A percentile compares a stretch with the other conserved stretches of the same genome.
phyloP scores from a whole-genome alignment of 768 basidiomycete genomes.

The Candolleomyces eurysporus region DNA sequence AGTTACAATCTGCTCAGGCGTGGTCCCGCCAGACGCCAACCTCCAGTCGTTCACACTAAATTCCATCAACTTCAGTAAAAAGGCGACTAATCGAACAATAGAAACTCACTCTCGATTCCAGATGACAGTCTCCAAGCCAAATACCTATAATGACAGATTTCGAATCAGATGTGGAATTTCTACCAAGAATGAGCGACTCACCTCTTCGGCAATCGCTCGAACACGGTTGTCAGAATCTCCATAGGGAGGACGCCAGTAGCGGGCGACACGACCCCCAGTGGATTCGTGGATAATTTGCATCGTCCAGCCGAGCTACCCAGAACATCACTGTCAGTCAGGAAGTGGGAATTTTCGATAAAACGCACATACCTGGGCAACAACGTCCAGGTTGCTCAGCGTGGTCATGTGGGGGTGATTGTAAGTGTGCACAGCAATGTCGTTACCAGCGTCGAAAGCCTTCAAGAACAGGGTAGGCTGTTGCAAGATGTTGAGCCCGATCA shows the following conservation, averaged over 20 bases:
- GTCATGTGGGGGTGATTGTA: conserved; percentile 85
- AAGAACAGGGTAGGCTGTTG: conserved; percentile 53
- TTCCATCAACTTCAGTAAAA: neutral
- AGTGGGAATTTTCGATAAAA: neutral
- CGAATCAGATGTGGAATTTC: neutral
- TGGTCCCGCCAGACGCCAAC: neutral
- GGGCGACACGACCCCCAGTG: conserved; percentile 67
- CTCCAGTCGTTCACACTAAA: neutral
- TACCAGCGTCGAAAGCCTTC: conserved; percentile 43
- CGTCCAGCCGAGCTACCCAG: conserved; percentile 68
- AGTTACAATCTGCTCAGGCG: neutral
- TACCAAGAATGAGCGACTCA: conserved; percentile 24
- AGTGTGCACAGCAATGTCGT: conserved; percentile 57
- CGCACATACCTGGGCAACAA: conserved; percentile 58
- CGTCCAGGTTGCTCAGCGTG: conserved; percentile 61
- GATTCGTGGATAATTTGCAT: conserved; percentile 76
- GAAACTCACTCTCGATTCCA: conserved; percentile 84
- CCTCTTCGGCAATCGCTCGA: conserved; percentile 78
- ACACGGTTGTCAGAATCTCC: conserved; percentile 86
- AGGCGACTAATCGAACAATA: conserved; percentile 2
- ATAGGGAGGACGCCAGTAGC: conserved; percentile 87
- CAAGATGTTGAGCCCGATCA: conserved; percentile 82
- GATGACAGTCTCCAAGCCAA: conserved; percentile 78
- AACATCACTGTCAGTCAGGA: neutral
- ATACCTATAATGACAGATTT: conserved; percentile 45